Percentiles rank a stretch among this genome's conserved stretches.
Evolutionary conservation across 2,329 filamentous ascomycete species (phyloP).

Genomic region (Verruconis gallopava): DNA sequence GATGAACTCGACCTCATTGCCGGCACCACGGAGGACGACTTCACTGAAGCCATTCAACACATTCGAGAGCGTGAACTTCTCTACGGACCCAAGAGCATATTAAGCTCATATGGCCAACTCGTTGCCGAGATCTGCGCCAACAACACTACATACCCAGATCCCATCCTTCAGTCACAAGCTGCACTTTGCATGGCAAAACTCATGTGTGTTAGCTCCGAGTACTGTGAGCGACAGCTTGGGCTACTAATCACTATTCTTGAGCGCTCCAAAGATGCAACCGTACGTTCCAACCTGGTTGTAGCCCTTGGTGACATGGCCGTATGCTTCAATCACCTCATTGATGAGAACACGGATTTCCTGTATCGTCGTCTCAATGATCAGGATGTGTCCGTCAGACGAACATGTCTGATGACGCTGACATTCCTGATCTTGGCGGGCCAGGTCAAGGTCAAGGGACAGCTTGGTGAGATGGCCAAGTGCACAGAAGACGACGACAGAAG

Average conservation of each 20-base stretch:
- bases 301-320: conserved; percentile 98
- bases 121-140: conserved; percentile 90
- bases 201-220: conserved; percentile 96
- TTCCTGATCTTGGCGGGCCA: conserved; percentile 95
- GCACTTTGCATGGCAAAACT: conserved; percentile 93
- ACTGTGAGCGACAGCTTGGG: conserved; percentile 84
- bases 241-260: conserved; percentile 97
- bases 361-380: conserved; percentile 85
- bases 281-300: conserved; percentile 91
- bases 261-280: conserved; percentile 79
- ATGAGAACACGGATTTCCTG: conserved; percentile 97
- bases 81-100: conserved; percentile 68
- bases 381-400: conserved; percentile 85
- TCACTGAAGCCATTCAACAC: conserved; percentile 73
- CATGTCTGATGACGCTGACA: conserved; percentile 94
- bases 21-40: conserved; percentile 89
- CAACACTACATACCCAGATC: conserved; percentile 83
- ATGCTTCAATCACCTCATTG: conserved; percentile 97
- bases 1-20: conserved; percentile 95
- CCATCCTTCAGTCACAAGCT: conserved; percentile 80
- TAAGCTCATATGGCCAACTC: conserved; percentile 83
- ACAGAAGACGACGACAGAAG: conserved; percentile 91
- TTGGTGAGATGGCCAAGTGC: conserved; percentile 98
- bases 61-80: conserved; percentile 75
- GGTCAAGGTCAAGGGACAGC: conserved; percentile 97